These are phyloP conservation scores for Hymenoscyphus scutula DNA, from an alignment of 2,329 filamentous ascomycete genomes.

Conservation along the genomic window DNA sequence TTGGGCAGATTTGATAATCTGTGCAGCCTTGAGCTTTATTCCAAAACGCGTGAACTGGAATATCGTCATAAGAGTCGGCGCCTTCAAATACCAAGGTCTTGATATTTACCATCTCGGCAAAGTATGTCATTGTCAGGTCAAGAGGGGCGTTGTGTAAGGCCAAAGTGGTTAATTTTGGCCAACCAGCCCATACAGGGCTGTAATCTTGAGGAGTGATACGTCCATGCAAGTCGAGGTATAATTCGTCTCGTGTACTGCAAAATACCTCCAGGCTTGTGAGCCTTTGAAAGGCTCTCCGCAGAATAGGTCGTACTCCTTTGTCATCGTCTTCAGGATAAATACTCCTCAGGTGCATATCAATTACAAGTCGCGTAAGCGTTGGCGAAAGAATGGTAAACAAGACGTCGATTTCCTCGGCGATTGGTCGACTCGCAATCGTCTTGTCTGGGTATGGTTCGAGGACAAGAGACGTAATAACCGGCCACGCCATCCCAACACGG, in stretches of 20 bases:
- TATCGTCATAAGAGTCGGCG: neutral
- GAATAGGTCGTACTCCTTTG: slow-evolving; percentile 36
- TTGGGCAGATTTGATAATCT: neutral
- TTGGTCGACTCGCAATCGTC: slow-evolving; percentile 19
- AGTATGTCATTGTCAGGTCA: neutral
- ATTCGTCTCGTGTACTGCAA: neutral
- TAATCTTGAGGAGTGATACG: neutral
- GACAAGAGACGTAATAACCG: neutral
- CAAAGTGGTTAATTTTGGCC: neutral
- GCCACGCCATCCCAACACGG: neutral
- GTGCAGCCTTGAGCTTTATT: neutral
- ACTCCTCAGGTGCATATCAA: slow-evolving; percentile 48
- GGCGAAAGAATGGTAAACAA: slow-evolving; percentile 43
- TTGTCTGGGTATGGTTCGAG: neutral
- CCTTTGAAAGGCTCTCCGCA: slow-evolving; percentile 46
- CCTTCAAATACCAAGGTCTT: neutral
- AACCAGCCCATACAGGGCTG: neutral
- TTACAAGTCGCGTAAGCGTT: slow-evolving; percentile 45
- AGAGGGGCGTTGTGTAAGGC: neutral
- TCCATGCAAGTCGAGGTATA: neutral
- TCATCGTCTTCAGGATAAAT: slow-evolving; percentile 44
- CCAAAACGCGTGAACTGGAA: neutral
- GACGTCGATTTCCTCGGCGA: slow-evolving; percentile 41
- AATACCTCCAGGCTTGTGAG: slow-evolving; percentile 41
- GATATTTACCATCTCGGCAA: neutral